Base-by-base conservation (phyloP, 2,329 filamentous ascomycete species). In the Tolypocladium paradoxum region DNA sequence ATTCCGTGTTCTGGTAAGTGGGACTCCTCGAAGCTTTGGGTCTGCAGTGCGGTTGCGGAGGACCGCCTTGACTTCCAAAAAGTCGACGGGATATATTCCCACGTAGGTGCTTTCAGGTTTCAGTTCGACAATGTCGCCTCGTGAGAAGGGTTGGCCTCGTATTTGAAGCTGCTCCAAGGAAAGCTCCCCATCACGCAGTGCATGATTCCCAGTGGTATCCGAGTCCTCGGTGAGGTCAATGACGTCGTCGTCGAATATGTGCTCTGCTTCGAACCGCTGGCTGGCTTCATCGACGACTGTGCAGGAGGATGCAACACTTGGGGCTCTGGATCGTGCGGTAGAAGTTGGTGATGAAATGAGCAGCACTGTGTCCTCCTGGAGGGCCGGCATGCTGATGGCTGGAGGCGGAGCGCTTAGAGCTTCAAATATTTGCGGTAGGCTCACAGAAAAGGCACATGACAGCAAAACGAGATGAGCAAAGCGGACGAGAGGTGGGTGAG, bases 51-150 rank as follows among this genome's bases (percentile, higher is more conserved):
- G 43, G 33, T 63, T 49, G 29, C 68, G 58, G 22, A 75, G 64
- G 38, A 80, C 73, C 1, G 60, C 56, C 47, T 70, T 69, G 61
- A 80, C 73, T 54, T 71, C 59, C 31, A 78, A 65, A 52, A 70
- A 72, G 2, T 68, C 47, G 6, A 73, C 59, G 2, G 55, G 50
- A 37, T 62, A 63, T 1, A 54, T 50, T 5, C 62, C 64, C 6
- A 64, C 36, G 1, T 38, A 31, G 8, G 59, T 59, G 14, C 58
- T 27, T 7, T 16, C 43, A 12, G 43, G 9, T 12, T 50, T 35
- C 2, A 72, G 54, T 38, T 70, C 59, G 14, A 72, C 54, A 6
- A 69, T 61, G 3, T 61, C 61, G 0, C 61, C 64, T 4, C 57
- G 33, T 27, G 60, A 54, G 24, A 67, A 57, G 4, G 40, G 24